Evolutionary conservation across 2,329 filamentous ascomycete genomes (phyloP).

Genomic region (Microsporum ferrugineum): DNA sequence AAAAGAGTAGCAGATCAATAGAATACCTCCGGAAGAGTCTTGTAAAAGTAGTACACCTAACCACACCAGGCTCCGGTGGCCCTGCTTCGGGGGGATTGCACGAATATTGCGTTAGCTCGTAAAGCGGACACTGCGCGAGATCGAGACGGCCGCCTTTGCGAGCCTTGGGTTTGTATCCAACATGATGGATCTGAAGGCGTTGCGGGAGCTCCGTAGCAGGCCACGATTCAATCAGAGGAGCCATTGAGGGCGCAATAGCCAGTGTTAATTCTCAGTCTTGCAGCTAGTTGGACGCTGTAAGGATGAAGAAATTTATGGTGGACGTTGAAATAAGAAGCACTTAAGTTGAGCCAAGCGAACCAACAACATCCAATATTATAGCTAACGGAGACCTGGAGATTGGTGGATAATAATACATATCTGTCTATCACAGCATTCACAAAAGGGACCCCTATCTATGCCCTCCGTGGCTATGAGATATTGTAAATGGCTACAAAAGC

Average conservation of each 20-base stretch:
- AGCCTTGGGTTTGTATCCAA: constrained; percentile 38
- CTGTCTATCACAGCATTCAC: too few relatives aligned
- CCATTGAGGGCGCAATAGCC: constrained; percentile 31
- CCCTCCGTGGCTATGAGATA: not conserved
- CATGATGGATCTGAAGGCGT: constrained; percentile 38
- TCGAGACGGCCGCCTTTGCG: constrained; percentile 43
- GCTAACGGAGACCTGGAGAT: too few relatives aligned
- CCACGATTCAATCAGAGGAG: constrained; percentile 45
- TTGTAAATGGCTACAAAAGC: not conserved
- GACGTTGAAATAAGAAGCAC: not conserved
- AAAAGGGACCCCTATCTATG: too few relatives aligned
- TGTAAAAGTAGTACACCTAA: constrained; percentile 47
- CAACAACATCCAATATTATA: too few relatives aligned
- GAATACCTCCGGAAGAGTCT: constrained; percentile 47
- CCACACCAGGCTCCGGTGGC: constrained; percentile 32
- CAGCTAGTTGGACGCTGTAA: not conserved
- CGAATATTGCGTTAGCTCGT: constrained; percentile 52
- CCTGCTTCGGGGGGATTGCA: constrained; percentile 43
- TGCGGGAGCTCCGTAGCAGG: constrained; percentile 40
- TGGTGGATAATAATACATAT: too few relatives aligned
- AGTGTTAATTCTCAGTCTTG: not conserved
- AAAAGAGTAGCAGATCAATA: constrained; percentile 19
- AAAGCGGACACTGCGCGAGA: constrained; percentile 44
- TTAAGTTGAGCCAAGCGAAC: too few relatives aligned
- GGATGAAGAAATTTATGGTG: not conserved